Evolutionary conservation across 163 green algal genomes (phyloP).

Genomic region (Trebouxia gelatinosa): DNA sequence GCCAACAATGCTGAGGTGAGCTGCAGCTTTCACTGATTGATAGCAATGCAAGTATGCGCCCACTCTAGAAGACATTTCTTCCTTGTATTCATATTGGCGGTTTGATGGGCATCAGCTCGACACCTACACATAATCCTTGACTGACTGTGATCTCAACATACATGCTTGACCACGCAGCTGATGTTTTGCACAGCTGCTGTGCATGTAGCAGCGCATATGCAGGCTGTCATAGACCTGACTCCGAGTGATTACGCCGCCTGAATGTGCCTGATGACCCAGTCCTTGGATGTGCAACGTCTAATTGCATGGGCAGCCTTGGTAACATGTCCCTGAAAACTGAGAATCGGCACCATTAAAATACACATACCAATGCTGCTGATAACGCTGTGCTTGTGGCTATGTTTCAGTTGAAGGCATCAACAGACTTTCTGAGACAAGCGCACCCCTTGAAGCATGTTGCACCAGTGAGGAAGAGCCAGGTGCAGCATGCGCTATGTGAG

Average conservation of each 20-base stretch:
- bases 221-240: not conserved
- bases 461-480: conserved; percentile 71
- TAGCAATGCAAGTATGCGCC: not conserved
- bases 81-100: not conserved
- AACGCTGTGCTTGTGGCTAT: not conserved
- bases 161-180: not conserved
- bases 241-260: not conserved
- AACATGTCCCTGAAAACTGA: not conserved
- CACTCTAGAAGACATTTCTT: not conserved
- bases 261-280: not conserved
- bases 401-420: conserved; percentile 50
- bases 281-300: not conserved
- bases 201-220: not conserved
- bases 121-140: not conserved
- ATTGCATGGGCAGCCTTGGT: not conserved
- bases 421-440: conserved; percentile 57
- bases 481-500: conserved; percentile 78
- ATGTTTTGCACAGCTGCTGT: not conserved
- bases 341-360: not conserved
- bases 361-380: not conserved
- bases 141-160: not conserved
- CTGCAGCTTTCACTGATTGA: not conserved
- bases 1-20: conserved; percentile 43
- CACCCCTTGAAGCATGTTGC: conserved; percentile 71
- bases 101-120: not conserved